A percentile compares a stretch with the other conserved stretches of the same genome.
Conservation (phyloP, 768 basidiomycete species). For the Lactarius evosmus region DNA sequence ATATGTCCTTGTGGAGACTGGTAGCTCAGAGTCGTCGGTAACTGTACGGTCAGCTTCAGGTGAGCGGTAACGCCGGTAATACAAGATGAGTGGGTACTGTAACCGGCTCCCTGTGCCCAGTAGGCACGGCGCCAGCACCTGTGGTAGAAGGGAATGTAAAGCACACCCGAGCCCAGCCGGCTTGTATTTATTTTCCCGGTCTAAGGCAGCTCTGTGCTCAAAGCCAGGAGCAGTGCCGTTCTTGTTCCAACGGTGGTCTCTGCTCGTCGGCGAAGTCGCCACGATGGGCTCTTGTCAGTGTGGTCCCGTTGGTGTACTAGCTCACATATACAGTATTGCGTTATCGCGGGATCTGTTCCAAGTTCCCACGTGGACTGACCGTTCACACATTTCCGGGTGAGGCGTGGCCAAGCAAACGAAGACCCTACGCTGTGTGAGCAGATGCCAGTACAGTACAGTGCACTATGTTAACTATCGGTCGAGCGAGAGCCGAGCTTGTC, state of each 20-base stretch:
- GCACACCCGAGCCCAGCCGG: background rate
- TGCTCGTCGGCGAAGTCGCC: background rate
- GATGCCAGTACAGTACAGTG: too few species aligned
- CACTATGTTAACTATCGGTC: too few species aligned
- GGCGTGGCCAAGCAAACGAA: too few species aligned
- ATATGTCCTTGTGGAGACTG: background rate
- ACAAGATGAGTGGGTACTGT: background rate
- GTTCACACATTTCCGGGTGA: background rate
- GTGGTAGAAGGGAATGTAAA: background rate
- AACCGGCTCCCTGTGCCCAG: background rate
- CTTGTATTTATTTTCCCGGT: background rate
- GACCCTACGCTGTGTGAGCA: too few species aligned
- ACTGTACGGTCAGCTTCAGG: background rate
- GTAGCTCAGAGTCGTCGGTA: background rate
- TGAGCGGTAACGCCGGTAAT: background rate
- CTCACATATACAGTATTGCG: background rate
- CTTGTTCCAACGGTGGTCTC: background rate
- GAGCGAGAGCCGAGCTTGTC: too few species aligned
- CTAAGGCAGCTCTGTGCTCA: background rate
- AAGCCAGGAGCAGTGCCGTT: too few species aligned
- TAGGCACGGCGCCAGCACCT: background rate
- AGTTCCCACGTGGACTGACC: background rate
- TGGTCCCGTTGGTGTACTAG: background rate
- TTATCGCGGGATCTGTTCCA: background rate
- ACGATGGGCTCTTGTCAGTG: background rate